Percentiles rank a stretch among this genome's conserved stretches.
Evolutionary conservation across 2,329 filamentous ascomycete genomes (phyloP).

Genomic region (Colletotrichum cuscutae): DNA sequence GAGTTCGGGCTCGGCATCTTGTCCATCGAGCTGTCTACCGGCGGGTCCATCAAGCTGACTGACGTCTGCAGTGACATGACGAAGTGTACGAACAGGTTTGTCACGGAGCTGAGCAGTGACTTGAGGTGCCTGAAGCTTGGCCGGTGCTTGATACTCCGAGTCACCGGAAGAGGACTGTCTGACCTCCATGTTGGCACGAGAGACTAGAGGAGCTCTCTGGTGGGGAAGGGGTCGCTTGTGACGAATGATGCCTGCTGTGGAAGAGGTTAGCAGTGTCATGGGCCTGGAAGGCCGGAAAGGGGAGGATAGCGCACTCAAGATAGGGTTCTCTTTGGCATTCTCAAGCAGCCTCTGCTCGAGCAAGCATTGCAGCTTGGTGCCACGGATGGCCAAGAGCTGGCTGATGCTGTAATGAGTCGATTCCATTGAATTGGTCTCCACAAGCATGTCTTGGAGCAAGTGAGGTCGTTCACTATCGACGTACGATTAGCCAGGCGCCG

Average conservation of each 20-base stretch:
- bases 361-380: constrained; percentile 4
- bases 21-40: constrained; percentile 50
- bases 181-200: constrained; percentile 18
- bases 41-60: constrained; percentile 21
- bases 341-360: constrained; percentile 26
- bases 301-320: neutral
- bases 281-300: neutral
- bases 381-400: constrained; percentile 28
- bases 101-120: neutral
- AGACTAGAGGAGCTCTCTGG: constrained; percentile 13
- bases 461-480: neutral
- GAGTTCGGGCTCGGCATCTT: constrained; percentile 46
- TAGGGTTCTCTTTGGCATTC: constrained; percentile 3
- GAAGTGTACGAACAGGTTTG: neutral
- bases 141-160: neutral
- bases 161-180: constrained; percentile 28
- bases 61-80: neutral
- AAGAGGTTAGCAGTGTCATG: neutral
- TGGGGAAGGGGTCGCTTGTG: constrained; percentile 4
- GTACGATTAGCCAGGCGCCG: neutral
- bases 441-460: neutral
- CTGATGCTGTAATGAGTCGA: constrained; percentile 15
- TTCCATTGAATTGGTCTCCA: constrained; percentile 12
- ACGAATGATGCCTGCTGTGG: constrained; percentile 29
- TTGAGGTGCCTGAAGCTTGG: neutral